Evolutionary conservation across 2,329 filamentous ascomycete species (phyloP).

Genomic region (Hymenoscyphus occultus): DNA sequence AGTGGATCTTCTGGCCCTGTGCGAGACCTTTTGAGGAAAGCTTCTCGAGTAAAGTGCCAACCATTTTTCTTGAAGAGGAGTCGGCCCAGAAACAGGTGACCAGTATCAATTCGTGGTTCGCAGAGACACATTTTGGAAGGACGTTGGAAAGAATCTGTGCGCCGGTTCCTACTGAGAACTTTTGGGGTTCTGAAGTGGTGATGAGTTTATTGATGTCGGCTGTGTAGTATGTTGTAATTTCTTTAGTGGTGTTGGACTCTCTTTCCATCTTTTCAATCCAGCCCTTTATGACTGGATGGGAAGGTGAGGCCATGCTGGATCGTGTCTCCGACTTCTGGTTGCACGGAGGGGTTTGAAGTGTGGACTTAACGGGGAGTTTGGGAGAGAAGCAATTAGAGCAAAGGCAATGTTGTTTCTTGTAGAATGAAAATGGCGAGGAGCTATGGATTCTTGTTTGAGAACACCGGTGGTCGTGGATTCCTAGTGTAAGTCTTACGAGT

Average conservation of each 20-base stretch:
- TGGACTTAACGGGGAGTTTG: neutral
- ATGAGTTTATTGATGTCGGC: conserved; percentile 46
- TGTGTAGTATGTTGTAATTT: conserved; percentile 45
- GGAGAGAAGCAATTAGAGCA: neutral
- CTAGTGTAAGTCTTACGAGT: too few species aligned
- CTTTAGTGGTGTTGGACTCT: conserved; percentile 11
- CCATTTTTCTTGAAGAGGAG: conserved; percentile 56
- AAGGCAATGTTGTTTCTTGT: too few species aligned
- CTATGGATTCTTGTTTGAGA: too few species aligned
- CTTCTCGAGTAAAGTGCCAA: conserved; percentile 55
- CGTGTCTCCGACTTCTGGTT: neutral
- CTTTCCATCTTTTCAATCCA: conserved; percentile 22
- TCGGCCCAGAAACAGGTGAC: conserved; percentile 81
- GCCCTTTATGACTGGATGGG: conserved; percentile 13
- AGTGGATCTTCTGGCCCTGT: conserved; percentile 30
- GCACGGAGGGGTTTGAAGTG: neutral
- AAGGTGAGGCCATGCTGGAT: neutral
- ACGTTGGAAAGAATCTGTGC: conserved; percentile 52
- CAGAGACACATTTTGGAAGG: conserved; percentile 57
- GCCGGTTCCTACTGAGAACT: conserved; percentile 57
- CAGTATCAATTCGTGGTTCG: conserved; percentile 65
- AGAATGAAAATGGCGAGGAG: too few species aligned
- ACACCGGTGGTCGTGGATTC: too few species aligned
- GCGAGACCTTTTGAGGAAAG: conserved; percentile 52
- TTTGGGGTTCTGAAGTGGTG: conserved; percentile 45